Percentiles rank a stretch among this genome's conserved stretches.
Evolutionary conservation across 2,329 filamentous ascomycete genomes (phyloP).

Genomic region (Elsinoe ampelina): DNA sequence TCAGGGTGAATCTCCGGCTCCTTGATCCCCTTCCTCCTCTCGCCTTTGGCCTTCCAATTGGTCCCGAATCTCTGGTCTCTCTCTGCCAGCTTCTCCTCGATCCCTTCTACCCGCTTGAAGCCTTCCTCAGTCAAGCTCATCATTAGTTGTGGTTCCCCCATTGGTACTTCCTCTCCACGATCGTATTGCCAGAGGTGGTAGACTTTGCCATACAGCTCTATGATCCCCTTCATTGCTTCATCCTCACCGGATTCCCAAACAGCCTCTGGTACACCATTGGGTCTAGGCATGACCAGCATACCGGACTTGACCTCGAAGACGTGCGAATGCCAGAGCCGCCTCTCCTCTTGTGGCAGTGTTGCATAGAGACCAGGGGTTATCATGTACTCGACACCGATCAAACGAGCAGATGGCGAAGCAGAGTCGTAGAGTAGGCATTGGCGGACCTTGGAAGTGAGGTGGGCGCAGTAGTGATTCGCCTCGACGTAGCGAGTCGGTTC

Average conservation of each 20-base stretch:
- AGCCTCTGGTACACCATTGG: conserved; percentile 43
- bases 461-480: conserved; percentile 76
- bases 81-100: conserved; percentile 38
- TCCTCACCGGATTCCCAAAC: conserved; percentile 71
- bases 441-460: conserved; percentile 59
- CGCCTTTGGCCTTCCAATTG: conserved; percentile 43
- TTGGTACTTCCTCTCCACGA: conserved; percentile 54
- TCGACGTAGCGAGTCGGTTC: conserved; percentile 63
- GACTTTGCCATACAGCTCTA: conserved; percentile 70
- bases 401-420: conserved; percentile 53
- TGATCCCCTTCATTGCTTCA: conserved; percentile 67
- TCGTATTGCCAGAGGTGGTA: conserved; percentile 86
- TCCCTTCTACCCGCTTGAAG: conserved; percentile 38
- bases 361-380: conserved; percentile 61
- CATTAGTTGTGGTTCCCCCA: conserved; percentile 56
- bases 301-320: conserved; percentile 67
- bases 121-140: conserved; percentile 45
- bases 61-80: conserved; percentile 47
- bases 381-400: conserved; percentile 87
- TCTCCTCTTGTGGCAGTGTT: conserved; percentile 56
- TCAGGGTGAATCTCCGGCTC: conserved; percentile 36
- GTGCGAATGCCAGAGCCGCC: conserved; percentile 70
- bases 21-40: conserved; percentile 45
- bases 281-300: conserved; percentile 69
- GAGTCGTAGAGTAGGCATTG: conserved; percentile 82